Percentiles rank a stretch among this genome's conserved stretches.
phyloP scores from a whole-genome alignment of 2,329 filamentous ascomycete genomes.

The Cephalotrichum gorgonifer region DNA sequence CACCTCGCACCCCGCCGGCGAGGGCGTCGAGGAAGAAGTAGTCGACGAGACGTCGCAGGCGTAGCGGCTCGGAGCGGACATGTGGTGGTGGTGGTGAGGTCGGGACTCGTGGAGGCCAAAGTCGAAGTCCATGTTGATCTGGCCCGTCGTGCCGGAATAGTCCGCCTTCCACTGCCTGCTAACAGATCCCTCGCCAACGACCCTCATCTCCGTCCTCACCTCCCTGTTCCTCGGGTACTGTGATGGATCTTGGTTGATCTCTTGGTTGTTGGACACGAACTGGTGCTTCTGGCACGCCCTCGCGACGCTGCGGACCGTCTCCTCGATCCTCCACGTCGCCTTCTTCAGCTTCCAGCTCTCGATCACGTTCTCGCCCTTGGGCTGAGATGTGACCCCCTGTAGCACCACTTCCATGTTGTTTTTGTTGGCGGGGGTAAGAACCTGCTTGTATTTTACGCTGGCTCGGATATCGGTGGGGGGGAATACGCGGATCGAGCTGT shows the following conservation, averaged over 20 bases:
- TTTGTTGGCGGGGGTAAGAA: slow-evolving; percentile 77
- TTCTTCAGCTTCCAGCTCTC: slow-evolving; percentile 82
- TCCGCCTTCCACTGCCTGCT: slow-evolving; percentile 84
- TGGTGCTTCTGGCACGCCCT: slow-evolving; percentile 71
- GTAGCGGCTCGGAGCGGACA: slow-evolving; percentile 44
- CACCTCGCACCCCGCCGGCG: slow-evolving; percentile 64
- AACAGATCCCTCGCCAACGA: slow-evolving; percentile 71
- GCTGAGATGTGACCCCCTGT: slow-evolving; percentile 69
- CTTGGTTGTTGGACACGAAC: slow-evolving; percentile 19
- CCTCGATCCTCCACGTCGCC: slow-evolving; percentile 86
- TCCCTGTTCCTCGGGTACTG: slow-evolving; percentile 49
- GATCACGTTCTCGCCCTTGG: slow-evolving; percentile 59
- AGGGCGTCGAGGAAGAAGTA: too few relatives aligned
- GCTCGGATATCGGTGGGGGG: slow-evolving; percentile 91
- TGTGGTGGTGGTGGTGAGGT: slow-evolving; percentile 4
- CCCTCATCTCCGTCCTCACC: slow-evolving; percentile 62
- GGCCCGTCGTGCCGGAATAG: slow-evolving; percentile 41
- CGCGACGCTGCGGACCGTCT: slow-evolving; percentile 69
- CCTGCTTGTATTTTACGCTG: slow-evolving; percentile 67
- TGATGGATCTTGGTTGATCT: too few relatives aligned
- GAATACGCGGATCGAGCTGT: slow-evolving; percentile 88
- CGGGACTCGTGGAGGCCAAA: slow-evolving; percentile 46
- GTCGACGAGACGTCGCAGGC: slow-evolving; percentile 53
- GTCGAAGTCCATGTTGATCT: slow-evolving; percentile 57
- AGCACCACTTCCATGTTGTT: slow-evolving; percentile 73